Evolutionary conservation across 441 rosid species (phyloP).

Genomic region (Arabidopsis lyrata): DNA sequence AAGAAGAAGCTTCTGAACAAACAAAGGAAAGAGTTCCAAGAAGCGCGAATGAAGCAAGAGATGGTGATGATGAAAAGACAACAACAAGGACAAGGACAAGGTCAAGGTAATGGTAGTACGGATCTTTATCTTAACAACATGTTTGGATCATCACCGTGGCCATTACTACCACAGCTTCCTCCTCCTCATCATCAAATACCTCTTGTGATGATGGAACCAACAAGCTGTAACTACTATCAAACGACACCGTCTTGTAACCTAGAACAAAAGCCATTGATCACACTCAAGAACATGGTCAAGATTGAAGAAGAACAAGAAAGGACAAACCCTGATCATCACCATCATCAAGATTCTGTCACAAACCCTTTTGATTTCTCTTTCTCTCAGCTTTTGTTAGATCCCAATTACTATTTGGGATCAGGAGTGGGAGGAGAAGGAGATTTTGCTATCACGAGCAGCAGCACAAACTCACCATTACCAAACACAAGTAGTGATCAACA

Average conservation of each 20-base stretch:
- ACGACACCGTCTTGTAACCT: constrained; percentile 37
- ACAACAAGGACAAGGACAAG: constrained; percentile 40
- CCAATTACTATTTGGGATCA: constrained; percentile 40
- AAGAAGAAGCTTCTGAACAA: constrained; percentile 74
- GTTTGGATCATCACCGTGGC: constrained; percentile 48
- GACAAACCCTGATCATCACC: constrained; percentile 32
- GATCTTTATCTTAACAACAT: constrained; percentile 46
- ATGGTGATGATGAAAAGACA: constrained; percentile 50
- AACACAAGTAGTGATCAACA: constrained; percentile 32
- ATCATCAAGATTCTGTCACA: constrained; percentile 37
- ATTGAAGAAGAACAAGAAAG: constrained; percentile 39
- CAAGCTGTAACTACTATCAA: constrained; percentile 51
- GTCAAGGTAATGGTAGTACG: constrained; percentile 43
- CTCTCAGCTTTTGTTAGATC: constrained; percentile 46
- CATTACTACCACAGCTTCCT: constrained; percentile 48
- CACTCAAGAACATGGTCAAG: constrained; percentile 45
- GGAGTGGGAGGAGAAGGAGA: constrained; percentile 39
- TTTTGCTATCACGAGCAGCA: constrained; percentile 42
- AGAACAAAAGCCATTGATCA: constrained; percentile 40
- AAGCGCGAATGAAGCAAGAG: constrained; percentile 58
- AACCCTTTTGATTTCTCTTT: constrained; percentile 47
- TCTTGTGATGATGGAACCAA: constrained; percentile 39
- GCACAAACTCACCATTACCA: constrained; percentile 47
- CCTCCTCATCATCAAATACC: constrained; percentile 42
- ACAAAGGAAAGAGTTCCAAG: constrained; percentile 68